Evolutionary conservation across 1,284 basidiomycete genomes (phyloP).

Genomic region (Ceratobasidium sp.): DNA sequence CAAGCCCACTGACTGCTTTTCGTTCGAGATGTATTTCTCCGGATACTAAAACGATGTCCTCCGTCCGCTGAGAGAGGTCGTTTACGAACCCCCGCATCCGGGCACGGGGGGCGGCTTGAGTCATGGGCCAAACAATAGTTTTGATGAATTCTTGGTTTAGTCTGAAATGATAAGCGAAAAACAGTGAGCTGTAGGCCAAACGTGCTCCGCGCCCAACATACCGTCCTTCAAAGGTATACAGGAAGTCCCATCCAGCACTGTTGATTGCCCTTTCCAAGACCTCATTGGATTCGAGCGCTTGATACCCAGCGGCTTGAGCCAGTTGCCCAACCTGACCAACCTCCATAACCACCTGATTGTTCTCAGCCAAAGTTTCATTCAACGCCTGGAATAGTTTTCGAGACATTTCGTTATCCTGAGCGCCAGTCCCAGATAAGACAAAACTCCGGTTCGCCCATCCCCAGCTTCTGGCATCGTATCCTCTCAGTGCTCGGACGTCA

Average conservation of each 20-base stretch:
- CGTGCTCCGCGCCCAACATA: constrained; percentile 50
- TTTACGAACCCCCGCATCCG: constrained; percentile 58
- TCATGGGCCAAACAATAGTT: constrained; percentile 57
- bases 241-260: constrained; percentile 57
- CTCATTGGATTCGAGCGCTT: constrained; percentile 51
- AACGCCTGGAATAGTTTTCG: constrained; percentile 22
- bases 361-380: constrained; percentile 51
- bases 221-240: constrained; percentile 58
- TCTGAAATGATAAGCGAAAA: constrained; percentile 51
- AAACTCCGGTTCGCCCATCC: not conserved
- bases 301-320: constrained; percentile 45
- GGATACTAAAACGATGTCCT: constrained; percentile 58
- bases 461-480: not conserved
- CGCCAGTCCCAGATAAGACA: not conserved
- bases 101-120: constrained; percentile 55
- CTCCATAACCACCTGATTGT: constrained; percentile 15
- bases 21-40: constrained; percentile 60
- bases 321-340: constrained; percentile 51
- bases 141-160: constrained; percentile 58
- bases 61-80: constrained; percentile 55
- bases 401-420: not conserved
- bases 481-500: constrained; percentile 47
- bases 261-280: constrained; percentile 55
- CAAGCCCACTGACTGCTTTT: constrained; percentile 57
- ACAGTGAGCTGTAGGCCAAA: not conserved